Percentiles rank a stretch among this genome's conserved stretches.
These are phyloP conservation scores for Pseudogymnoascus sp. DNA, from an alignment of 2,329 filamentous ascomycete species.

Conservation along the genomic window DNA sequence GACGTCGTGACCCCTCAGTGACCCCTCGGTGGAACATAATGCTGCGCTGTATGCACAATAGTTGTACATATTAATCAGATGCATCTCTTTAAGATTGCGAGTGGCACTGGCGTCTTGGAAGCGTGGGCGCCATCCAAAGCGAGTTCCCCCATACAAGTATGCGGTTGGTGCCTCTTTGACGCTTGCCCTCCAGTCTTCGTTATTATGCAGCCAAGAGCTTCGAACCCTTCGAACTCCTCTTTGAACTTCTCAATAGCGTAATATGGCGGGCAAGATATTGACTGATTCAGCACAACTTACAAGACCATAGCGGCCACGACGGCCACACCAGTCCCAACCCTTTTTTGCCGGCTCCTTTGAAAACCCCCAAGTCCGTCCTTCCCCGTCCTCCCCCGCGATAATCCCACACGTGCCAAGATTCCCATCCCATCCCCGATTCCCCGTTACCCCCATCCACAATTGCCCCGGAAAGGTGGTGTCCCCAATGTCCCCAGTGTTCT, in stretches of 20 bases:
- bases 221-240: neutral
- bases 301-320: neutral
- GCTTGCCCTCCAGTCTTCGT: neutral
- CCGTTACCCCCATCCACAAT: neutral
- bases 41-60: neutral
- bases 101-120: conserved; percentile 2
- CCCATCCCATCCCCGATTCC: neutral
- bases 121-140: neutral
- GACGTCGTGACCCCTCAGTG: neutral
- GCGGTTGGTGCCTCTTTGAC: neutral
- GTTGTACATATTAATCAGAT: neutral
- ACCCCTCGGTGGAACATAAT: neutral
- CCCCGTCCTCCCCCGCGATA: neutral
- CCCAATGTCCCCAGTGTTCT: neutral
- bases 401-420: neutral
- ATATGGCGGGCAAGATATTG: neutral
- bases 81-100: neutral
- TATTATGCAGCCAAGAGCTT: neutral
- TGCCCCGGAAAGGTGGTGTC: neutral
- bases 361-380: neutral
- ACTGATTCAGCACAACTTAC: neutral
- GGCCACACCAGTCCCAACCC: neutral
- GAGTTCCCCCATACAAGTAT: neutral
- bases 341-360: neutral
- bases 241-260: neutral